Conservation (phyloP, 1,284 basidiomycete species). For the Cutaneotrichosporon sp. region DNA sequence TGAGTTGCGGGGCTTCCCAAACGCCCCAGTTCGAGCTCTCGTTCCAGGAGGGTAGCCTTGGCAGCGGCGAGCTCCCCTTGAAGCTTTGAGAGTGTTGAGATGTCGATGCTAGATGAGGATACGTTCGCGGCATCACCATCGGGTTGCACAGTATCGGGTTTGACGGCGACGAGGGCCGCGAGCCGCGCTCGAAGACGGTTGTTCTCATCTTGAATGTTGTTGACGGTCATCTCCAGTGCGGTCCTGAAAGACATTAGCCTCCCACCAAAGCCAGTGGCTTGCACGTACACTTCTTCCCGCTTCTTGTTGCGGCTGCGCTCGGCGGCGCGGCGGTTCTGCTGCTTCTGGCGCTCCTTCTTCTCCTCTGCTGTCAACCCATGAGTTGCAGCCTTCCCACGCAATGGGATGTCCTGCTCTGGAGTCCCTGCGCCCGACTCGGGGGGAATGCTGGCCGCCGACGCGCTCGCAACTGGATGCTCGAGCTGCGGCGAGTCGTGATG, state of each 20-base stretch:
- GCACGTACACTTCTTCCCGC: constrained; percentile 44
- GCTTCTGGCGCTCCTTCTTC: constrained; percentile 46
- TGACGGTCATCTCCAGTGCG: constrained; percentile 42
- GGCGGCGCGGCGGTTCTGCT: constrained; percentile 49
- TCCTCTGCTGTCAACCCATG: constrained; percentile 31
- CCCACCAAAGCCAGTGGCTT: no score
- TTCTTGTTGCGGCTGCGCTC: constrained; percentile 48
- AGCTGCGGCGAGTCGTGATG: neutral
- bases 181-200: constrained; percentile 38
- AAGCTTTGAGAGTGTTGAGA: constrained; percentile 31
- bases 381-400: constrained; percentile 20
- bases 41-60: constrained; percentile 29
- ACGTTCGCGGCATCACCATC: constrained; percentile 4
- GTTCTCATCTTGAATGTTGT: constrained; percentile 47
- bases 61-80: constrained; percentile 33
- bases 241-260: constrained; percentile 27
- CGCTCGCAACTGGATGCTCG: neutral
- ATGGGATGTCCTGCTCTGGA: constrained; percentile 6
- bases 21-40: constrained; percentile 26
- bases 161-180: constrained; percentile 30
- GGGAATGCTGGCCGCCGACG: neutral
- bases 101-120: constrained; percentile 28
- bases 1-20: constrained; percentile 6
- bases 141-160: neutral
- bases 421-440: neutral